These are phyloP conservation scores for Candolleomyces aberdarensis DNA, from an alignment of 768 basidiomycete genomes.

Conservation along the genomic window DNA sequence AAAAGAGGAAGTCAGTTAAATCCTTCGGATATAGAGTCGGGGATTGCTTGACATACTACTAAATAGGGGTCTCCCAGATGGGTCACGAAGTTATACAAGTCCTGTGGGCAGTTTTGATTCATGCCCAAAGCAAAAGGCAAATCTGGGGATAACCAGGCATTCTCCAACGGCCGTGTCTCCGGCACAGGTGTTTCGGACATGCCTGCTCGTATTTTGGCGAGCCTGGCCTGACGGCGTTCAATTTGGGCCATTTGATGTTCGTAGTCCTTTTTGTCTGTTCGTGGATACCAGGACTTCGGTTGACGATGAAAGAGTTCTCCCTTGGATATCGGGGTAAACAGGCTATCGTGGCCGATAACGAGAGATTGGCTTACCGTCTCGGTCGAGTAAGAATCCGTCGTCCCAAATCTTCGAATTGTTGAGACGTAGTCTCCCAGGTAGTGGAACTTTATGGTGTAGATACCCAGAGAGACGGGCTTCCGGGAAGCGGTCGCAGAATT, in stretches of 20 bases:
- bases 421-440: too few species aligned
- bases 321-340: slow-evolving; percentile 18
- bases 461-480: too few species aligned
- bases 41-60: too few species aligned
- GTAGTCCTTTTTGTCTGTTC: not conserved
- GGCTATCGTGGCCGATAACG: slow-evolving; percentile 9
- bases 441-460: too few species aligned
- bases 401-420: too few species aligned
- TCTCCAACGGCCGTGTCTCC: not conserved
- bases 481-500: not conserved
- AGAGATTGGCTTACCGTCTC: not conserved
- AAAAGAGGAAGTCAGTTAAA: too few species aligned
- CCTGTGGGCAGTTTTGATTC: too few species aligned
- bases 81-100: too few species aligned
- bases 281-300: not conserved
- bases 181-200: not conserved
- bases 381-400: too few species aligned
- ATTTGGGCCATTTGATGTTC: not conserved
- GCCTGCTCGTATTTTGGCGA: not conserved
- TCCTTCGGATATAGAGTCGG: not conserved
- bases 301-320: not conserved
- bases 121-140: not conserved
- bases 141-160: not conserved
- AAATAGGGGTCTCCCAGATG: too few species aligned
- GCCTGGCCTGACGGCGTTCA: not conserved